Percentiles rank a stretch among this genome's conserved stretches.
phyloP scores from a whole-genome alignment of 495 filamentous ascomycete species.

The Neurospora intermedia region DNA sequence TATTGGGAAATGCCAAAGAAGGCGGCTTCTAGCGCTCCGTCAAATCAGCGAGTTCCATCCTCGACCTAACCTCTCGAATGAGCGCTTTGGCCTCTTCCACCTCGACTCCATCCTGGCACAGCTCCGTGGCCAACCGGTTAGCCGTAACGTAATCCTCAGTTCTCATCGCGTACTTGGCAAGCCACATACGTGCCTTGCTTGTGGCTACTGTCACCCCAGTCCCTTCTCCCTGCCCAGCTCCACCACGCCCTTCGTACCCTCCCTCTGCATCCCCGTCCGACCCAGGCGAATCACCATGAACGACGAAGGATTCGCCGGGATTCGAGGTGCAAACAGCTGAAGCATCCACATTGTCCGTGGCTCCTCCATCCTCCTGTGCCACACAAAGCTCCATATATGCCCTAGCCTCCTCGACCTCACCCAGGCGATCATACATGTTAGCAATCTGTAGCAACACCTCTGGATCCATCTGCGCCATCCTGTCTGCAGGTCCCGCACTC shows the following conservation, averaged over 20 bases:
- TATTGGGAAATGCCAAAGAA: constrained; percentile 1
- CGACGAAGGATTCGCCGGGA: constrained; percentile 38
- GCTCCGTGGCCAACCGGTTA: constrained; percentile 72
- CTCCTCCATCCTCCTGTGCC: constrained; percentile 67
- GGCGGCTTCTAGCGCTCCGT: constrained; percentile 20
- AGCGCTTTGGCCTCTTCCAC: constrained; percentile 97
- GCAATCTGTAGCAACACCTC: constrained; percentile 87
- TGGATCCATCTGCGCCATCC: constrained; percentile 62
- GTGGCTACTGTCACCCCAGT: constrained; percentile 80
- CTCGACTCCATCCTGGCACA: constrained; percentile 94
- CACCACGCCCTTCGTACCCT: constrained; percentile 22
- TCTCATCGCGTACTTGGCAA: constrained; percentile 70
- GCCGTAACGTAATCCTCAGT: constrained; percentile 63
- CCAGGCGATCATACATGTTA: constrained; percentile 70
- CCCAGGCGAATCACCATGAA: constrained; percentile 34
- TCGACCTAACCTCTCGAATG: constrained; percentile 75
- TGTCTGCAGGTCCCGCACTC: constrained; percentile 21
- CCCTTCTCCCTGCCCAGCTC: constrained; percentile 20
- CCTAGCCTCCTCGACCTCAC: constrained; percentile 65
- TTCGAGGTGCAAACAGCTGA: constrained; percentile 6
- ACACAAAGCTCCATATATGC: constrained; percentile 92
- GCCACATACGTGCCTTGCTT: constrained; percentile 87
- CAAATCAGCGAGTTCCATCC: constrained; percentile 48
- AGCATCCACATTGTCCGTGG: constrained; percentile 19
- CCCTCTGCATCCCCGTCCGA: constrained; percentile 32